Evolutionary conservation across 441 rosid species (phyloP).

Genomic region (Gossypium aridum): DNA sequence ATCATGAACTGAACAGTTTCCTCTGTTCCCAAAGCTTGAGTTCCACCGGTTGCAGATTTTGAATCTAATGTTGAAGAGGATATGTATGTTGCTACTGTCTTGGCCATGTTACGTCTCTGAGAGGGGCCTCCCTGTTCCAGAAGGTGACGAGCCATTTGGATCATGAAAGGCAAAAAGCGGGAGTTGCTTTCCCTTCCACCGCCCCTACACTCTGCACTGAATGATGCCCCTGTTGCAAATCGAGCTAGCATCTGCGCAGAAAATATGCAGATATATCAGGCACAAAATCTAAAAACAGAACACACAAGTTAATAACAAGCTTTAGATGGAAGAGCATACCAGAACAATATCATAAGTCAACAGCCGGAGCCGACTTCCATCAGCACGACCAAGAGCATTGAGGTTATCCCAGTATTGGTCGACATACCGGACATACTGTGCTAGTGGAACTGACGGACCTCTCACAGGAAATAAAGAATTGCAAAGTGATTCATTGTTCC

Average conservation of each 20-base stretch:
- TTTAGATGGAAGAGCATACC: constrained; percentile 36
- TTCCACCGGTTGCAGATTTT: constrained; percentile 46
- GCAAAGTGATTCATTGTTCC: constrained; percentile 98
- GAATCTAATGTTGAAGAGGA: constrained; percentile 53
- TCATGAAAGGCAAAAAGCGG: constrained; percentile 91
- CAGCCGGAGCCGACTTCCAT: constrained; percentile 92
- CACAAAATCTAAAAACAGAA: not conserved
- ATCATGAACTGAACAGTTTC: constrained; percentile 99
- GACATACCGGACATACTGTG: constrained; percentile 81
- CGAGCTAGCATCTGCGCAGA: constrained; percentile 91
- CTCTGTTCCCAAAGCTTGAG: constrained; percentile 66
- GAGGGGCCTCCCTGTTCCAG: constrained; percentile 91
- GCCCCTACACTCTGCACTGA: constrained; percentile 84
- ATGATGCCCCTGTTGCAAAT: constrained; percentile 99
- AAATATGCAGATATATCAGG: constrained; percentile 4
- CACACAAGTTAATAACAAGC: not conserved
- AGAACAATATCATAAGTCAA: constrained; percentile 95
- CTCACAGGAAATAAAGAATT: constrained; percentile 95
- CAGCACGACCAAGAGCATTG: constrained; percentile 94
- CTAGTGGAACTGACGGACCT: constrained; percentile 80
- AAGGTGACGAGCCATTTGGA: constrained; percentile 98
- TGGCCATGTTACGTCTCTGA: constrained; percentile 78
- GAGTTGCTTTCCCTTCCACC: constrained; percentile 99
- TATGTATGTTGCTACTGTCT: constrained; percentile 69
- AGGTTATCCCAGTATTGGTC: constrained; percentile 99